These are phyloP conservation scores for Rutstroemia sydowiana DNA, from an alignment of 2,329 filamentous ascomycete genomes.

Conservation along the genomic window DNA sequence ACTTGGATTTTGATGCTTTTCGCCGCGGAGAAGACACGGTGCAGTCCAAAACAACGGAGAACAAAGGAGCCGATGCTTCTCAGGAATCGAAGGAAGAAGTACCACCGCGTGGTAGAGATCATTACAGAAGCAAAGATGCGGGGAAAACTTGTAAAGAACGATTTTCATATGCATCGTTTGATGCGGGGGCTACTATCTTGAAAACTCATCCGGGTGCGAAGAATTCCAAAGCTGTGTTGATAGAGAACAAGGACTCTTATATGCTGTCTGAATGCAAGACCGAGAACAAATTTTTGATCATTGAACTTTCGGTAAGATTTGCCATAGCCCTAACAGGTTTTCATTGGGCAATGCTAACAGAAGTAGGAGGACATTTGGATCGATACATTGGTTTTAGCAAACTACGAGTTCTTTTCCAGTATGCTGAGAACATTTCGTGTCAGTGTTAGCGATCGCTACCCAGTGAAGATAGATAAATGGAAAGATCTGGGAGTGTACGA, in stretches of 20 bases:
- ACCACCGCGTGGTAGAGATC: slow-evolving; percentile 24
- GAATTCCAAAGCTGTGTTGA: slow-evolving; percentile 78
- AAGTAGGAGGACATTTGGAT: slow-evolving; percentile 57
- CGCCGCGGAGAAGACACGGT: slow-evolving; percentile 31
- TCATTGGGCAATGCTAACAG: slow-evolving; percentile 16
- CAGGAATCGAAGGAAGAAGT: slow-evolving; percentile 25
- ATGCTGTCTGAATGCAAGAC: slow-evolving; percentile 89
- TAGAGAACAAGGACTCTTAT: slow-evolving; percentile 98
- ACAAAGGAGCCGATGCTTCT: slow-evolving; percentile 9
- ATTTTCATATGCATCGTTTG: slow-evolving; percentile 96
- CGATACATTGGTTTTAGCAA: slow-evolving; percentile 93
- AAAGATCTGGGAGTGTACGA: slow-evolving; percentile 81
- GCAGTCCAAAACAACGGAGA: slow-evolving; percentile 16
- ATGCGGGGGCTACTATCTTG: slow-evolving; percentile 86
- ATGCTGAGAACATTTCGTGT: slow-evolving; percentile 88
- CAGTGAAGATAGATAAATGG: slow-evolving; percentile 89
- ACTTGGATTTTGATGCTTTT: slow-evolving; percentile 62
- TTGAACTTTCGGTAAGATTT: slow-evolving; percentile 67
- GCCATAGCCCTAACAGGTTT: slow-evolving; percentile 35
- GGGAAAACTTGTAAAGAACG: slow-evolving; percentile 96
- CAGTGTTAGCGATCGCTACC: slow-evolving; percentile 90
- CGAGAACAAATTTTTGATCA: slow-evolving; percentile 85
- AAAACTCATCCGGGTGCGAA: slow-evolving; percentile 85
- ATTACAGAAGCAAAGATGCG: slow-evolving; percentile 74
- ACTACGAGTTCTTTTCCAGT: slow-evolving; percentile 98